Evolutionary conservation across 306 rosid species (phyloP), one percentile per base, ranked within the genome.

Genomic region (Prunus mongolica): DNA sequence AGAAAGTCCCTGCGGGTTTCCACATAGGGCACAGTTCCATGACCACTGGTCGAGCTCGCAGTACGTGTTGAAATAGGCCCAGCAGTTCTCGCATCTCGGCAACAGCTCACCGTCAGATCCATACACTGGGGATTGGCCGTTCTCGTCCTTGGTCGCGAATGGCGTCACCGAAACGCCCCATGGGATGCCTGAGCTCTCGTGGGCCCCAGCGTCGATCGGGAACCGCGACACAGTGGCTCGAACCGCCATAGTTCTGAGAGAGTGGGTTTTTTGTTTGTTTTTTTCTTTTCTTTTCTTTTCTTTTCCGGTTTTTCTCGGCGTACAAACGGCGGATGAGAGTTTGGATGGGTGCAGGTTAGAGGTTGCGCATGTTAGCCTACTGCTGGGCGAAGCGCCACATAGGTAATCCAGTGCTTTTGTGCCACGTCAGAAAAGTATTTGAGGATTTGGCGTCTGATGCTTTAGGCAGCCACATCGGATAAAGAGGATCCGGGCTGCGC

Each of bases 121-220:
- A 74, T 90, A 95, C 6, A 44, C 82, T 18, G 98, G 96, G 45
- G 90, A 10, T 2, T 83, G 86, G 49, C 82, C 88, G 67, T 82
- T 84, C 83, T 95, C 97, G 77, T 95, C 90, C 69, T 64, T 74
- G 79, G 89, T 79, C 18, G 96, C 85, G 86, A 92, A 90, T 1
- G 97, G 98, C 30, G 91, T 79, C 76, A 92, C 92, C 54, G 97
- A 86, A 30, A 92, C 90, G 62, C 98, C 97, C 98, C 98, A 92
- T 5, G 90, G 92, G 4, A 95, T 82, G 56, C 97, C 98, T 30
- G 97, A 95, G 50, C 78, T 89, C 84, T 95, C 96, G 74, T 89
- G 96, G 11, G 98, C 93, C 65, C 87, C 96, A 1, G 90, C 73
- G 65, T 95, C 98, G 10, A 87, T 82, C 0, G 97, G 98, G 83